Evolutionary conservation across 2,329 filamentous ascomycete genomes (phyloP), one percentile per base, ranked within the genome.

Genomic region (Drechslera avenae): DNA sequence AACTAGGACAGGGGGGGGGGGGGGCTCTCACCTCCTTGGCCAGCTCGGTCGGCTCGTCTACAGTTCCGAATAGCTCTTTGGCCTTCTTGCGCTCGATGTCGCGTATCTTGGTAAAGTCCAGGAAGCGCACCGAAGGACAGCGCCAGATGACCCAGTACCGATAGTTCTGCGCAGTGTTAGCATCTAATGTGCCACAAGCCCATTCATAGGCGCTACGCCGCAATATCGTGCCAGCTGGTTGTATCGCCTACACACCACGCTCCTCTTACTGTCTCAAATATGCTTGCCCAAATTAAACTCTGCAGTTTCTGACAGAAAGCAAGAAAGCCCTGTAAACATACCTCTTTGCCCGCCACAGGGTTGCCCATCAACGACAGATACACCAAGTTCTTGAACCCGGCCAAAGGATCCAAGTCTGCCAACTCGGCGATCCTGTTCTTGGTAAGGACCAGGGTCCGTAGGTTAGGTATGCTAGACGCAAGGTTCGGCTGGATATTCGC

Each of bases 21-120:
- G 26, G 13, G 4, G 3, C 12, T 34, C 32, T 8, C n/a, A 59
- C 58, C 51, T 59, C 50, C 52, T 69, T 44, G 68, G 93, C 92
- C 30, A 96, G 80, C 9, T 88, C 86, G 0, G 91, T 91, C 1
- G 93, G 94, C 69, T 89, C 85, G 43, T 88, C 84, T 1, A 75
- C 73, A 3, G 88, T 90, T 43, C 95, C 95, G 67, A 97, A 97
- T 2, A 99, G 80, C 73, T 93, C 88, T 14, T 77, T 80, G 0
- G 91, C 91, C 63, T 86, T 83, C 58, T 84, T 78, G 36, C 92
- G 85, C 80, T 99, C 94, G 0, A 83, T 86, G 58, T 94, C 85
- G 75, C 91, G 95, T 41, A 99, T 91, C 76, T 96, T 96, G 63
- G 86, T 82, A 72, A 91, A 97, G 76, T 99, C 94, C 40, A 99